phyloP scores from a whole-genome alignment of 202 grass and related monocot species.

The Miscanthus sacchariflorus region DNA sequence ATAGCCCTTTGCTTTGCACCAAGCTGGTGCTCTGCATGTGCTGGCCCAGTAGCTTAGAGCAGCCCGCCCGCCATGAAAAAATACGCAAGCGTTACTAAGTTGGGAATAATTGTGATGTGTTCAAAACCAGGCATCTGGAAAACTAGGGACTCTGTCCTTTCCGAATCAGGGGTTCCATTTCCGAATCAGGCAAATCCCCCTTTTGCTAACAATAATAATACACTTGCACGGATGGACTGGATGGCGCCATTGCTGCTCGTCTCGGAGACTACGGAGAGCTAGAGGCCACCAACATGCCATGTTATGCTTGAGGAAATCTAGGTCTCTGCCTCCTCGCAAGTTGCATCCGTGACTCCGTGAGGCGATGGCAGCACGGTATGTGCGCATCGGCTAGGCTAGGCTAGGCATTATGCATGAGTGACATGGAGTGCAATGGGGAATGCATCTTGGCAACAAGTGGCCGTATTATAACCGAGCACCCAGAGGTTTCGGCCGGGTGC shows the following conservation, averaged over 20 bases:
- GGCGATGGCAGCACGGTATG: background rate
- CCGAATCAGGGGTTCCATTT: slow-evolving; percentile 41
- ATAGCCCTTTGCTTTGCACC: background rate
- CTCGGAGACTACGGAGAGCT: background rate
- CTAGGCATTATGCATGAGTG: background rate
- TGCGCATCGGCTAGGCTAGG: slow-evolving; percentile 12
- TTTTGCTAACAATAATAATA: background rate
- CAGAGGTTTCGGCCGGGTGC: background rate
- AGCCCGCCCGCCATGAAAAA: slow-evolving; percentile 3
- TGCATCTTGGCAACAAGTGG: slow-evolving; percentile 43
- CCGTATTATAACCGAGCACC: slow-evolving; percentile 6
- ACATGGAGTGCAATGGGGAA: background rate
- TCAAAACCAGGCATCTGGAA: slow-evolving; percentile 20
- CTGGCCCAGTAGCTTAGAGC: slow-evolving; percentile 7
- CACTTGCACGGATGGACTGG: background rate
- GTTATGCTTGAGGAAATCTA: slow-evolving; percentile 54
- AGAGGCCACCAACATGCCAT: slow-evolving; percentile 51
- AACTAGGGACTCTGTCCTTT: slow-evolving; percentile 7
- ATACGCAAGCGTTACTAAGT: background rate
- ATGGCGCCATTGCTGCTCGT: background rate
- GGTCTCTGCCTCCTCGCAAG: slow-evolving; percentile 44
- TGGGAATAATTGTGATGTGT: background rate
- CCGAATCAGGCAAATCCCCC: slow-evolving; percentile 27
- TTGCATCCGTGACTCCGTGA: background rate
- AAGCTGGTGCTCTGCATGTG: slow-evolving; percentile 27